Base-by-base conservation (phyloP, 2,329 filamentous ascomycete species). In the Phaeophleospora eucalypticola region DNA sequence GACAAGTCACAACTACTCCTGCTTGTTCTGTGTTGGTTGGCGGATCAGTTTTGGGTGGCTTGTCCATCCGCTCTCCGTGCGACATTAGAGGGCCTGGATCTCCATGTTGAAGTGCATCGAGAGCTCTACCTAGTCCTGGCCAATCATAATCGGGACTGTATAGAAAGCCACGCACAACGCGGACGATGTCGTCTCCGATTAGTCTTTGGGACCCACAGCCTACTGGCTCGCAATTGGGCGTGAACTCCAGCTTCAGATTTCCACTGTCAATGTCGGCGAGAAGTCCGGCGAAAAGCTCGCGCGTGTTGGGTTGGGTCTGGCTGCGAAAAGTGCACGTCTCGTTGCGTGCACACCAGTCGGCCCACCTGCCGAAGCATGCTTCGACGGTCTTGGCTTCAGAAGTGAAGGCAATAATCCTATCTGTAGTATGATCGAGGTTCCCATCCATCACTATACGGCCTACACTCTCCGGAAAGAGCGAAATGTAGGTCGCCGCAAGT, bases 401-500 rank as follows among this genome's bases (percentile, higher is more conserved):
- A 12, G 12, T 29, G 24, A 29, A 29, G 24, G 6, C 7, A 7
- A 29, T 12, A 12, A 29, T 29, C 12, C 12, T 29, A 29, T 29
- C 24, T 29, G 24, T 29, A 29, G 24, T 29, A 29, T 71, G 71
- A 54, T 74, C 70, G 24, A 73, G 46, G 24, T 68, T 66, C 17
- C 71, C 72, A 59, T 76, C 72, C n/a, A 76, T 34, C 14, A 41
- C 38, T 10, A 46, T 29, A 4, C 19, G 17, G 4, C 44, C 36
- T 20, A 46, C 34, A 63, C 67, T 68, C 9, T 70, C 52, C 3
- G 73, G 72, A 54, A 66, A 76, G 1, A 74, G 61, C 47, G 68
- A 59, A 1, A 72, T 71, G 51, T 75, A 76, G 33, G 67, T 64
- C 6, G 64, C 61, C 17, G 69, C 73, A 14, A 75, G 59, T 51